A percentile compares a stretch with the other conserved stretches of the same genome.
phyloP scores from a whole-genome alignment of 352 stramenopile species.

The Plasmopara viticola region DNA sequence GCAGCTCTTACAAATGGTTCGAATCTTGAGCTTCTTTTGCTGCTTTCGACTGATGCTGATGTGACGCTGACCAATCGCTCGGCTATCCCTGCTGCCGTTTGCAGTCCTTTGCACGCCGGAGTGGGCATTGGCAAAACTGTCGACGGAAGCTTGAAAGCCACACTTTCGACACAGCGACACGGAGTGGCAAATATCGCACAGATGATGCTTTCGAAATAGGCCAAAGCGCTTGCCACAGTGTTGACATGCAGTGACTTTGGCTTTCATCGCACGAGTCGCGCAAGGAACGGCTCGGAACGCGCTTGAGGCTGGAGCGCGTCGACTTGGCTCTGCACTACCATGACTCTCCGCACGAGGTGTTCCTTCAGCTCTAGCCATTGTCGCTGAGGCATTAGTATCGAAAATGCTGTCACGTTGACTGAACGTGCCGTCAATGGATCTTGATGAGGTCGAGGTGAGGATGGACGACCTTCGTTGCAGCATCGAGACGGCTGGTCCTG shows the following conservation, averaged over 20 bases:
- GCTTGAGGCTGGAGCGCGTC: not conserved
- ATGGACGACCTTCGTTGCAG: conserved; percentile 22
- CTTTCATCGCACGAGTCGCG: conserved; percentile 16
- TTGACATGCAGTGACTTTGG: conserved; percentile 33
- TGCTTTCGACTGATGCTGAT: conserved; percentile 24
- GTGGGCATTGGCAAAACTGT: conserved; percentile 31
- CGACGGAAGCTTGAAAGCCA: conserved; percentile 36
- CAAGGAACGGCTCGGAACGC: conserved; percentile 23
- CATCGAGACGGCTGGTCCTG: conserved; percentile 14
- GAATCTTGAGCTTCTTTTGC: conserved; percentile 41
- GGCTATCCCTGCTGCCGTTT: conserved; percentile 2
- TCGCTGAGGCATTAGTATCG: conserved; percentile 4
- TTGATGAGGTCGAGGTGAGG: conserved; percentile 28
- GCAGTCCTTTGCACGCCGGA: conserved; percentile 24
- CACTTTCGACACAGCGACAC: conserved; percentile 54
- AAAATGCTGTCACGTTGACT: conserved; percentile 22
- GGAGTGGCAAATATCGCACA: conserved; percentile 55
- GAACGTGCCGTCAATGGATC: conserved; percentile 20
- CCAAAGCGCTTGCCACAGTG: conserved; percentile 59
- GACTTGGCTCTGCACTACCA: conserved; percentile 11
- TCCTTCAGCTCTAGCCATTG: conserved; percentile 1
- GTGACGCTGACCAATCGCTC: conserved; percentile 15
- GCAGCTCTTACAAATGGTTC: conserved; percentile 44
- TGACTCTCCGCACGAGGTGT: conserved; percentile 21
- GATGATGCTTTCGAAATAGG: conserved; percentile 44